Percentiles rank a stretch among this genome's conserved stretches.
Conservation (phyloP, 495 filamentous ascomycete species). For the Aspergillus cavernicola region DNA sequence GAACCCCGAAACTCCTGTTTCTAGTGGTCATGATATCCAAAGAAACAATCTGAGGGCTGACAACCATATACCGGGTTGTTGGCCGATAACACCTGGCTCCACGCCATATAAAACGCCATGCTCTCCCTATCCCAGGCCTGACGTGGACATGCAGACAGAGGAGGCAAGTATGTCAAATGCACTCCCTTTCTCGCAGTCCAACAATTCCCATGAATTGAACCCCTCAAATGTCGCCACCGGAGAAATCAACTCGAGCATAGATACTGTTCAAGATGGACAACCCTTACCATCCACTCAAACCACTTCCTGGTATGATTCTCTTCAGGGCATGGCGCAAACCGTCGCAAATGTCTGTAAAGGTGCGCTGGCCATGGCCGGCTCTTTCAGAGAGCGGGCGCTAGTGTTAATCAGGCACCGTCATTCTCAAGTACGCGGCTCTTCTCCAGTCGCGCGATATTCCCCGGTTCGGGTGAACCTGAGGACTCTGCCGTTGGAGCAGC, state of each 20-base stretch:
- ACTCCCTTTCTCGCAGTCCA: neutral
- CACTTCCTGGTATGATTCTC: neutral
- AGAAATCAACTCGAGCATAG: no score
- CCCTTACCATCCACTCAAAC: neutral
- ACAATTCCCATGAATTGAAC: neutral
- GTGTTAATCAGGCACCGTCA: neutral
- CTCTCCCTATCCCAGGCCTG: neutral
- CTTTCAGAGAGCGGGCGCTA: slow-evolving; percentile 7
- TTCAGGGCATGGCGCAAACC: slow-evolving; percentile 7
- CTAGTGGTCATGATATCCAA: neutral
- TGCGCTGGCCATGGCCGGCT: slow-evolving; percentile 8
- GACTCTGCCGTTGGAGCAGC: slow-evolving; percentile 13
- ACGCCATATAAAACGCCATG: neutral
- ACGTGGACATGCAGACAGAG: no score
- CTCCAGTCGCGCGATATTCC: neutral
- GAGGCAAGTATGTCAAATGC: slow-evolving; percentile 10
- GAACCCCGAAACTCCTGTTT: neutral
- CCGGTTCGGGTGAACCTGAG: slow-evolving; percentile 13
- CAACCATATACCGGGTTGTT: slow-evolving; percentile 11
- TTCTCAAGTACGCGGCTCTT: neutral
- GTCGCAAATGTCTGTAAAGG: slow-evolving; percentile 4
- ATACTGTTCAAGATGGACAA: neutral
- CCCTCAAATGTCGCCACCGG: neutral
- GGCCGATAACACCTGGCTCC: slow-evolving; percentile 2
- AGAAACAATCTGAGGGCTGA: neutral